Conservation (phyloP, 164 flowering plant genomes). For the Malania oleifera region DNA sequence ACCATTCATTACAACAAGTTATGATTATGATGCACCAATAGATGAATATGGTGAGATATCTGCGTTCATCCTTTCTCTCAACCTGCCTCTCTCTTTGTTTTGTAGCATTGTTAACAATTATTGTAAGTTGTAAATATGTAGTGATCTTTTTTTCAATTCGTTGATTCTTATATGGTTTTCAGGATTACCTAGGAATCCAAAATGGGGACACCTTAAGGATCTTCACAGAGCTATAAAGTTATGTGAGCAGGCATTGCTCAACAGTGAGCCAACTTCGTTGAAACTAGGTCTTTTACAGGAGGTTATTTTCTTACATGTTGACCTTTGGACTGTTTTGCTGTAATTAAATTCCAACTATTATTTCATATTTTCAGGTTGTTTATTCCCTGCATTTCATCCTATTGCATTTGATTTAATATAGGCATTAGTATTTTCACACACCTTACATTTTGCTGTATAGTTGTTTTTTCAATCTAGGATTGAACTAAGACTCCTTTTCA, state of each 20-base stretch:
- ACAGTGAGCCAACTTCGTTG: slow-evolving; percentile 36
- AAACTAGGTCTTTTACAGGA: slow-evolving; percentile 78
- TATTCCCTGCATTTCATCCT: too few species aligned
- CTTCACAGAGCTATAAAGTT: slow-evolving; percentile 81
- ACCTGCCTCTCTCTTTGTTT: background rate
- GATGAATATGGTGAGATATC: slow-evolving; percentile 83
- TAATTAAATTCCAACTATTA: background rate
- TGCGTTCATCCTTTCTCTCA: background rate
- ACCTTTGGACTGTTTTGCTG: background rate
- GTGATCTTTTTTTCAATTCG: background rate
- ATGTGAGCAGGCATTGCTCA: slow-evolving; percentile 63
- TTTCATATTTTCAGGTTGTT: background rate
- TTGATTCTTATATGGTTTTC: slow-evolving; percentile 15
- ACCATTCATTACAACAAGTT: slow-evolving; percentile 97
- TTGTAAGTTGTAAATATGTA: background rate
- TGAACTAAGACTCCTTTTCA: too few species aligned
- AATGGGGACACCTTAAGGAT: slow-evolving; percentile 96
- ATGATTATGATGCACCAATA: slow-evolving; percentile 99
- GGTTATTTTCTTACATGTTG: slow-evolving; percentile 30
- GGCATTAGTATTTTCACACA: too few species aligned
- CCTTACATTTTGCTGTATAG: too few species aligned
- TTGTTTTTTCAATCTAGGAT: too few species aligned
- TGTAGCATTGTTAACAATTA: background rate
- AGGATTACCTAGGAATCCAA: slow-evolving; percentile 90
- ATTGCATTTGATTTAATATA: too few species aligned